Evolutionary conservation across 495 filamentous ascomycete genomes (phyloP).

Genomic region (Podospora conica): DNA sequence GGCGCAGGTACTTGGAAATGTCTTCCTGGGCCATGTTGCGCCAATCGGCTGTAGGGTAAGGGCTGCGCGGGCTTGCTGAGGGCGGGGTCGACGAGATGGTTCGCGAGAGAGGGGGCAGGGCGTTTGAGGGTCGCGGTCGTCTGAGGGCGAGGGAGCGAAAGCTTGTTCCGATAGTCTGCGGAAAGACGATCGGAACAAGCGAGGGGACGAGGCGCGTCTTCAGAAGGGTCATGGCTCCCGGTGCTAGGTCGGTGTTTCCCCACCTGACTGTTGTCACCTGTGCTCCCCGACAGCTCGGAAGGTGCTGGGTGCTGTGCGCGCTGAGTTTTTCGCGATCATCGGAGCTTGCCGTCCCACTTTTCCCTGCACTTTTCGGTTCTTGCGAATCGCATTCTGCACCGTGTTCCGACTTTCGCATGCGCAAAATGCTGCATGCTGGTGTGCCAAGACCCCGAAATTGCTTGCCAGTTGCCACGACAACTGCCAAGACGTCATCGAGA

Average conservation of each 20-base stretch:
- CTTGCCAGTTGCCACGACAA: not conserved
- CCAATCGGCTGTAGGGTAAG: conserved; percentile 2
- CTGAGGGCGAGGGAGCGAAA: not conserved
- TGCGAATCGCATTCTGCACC: not conserved
- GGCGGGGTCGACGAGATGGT: not conserved
- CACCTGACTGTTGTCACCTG: not conserved
- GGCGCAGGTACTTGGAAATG: conserved; percentile 37
- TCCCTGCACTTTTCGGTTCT: not conserved
- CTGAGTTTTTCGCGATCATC: not conserved
- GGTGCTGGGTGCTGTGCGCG: not conserved
- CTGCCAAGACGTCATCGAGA: not conserved
- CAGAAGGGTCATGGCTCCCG: not conserved
- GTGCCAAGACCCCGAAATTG: not conserved
- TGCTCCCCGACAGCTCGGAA: not conserved
- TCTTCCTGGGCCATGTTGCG: conserved; percentile 33
- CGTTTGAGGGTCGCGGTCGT: not conserved
- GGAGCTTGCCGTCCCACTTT: not conserved
- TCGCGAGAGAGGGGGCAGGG: not conserved
- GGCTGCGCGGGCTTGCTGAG: not conserved
- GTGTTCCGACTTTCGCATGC: not conserved
- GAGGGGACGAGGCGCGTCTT: not conserved
- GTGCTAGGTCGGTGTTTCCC: not conserved
- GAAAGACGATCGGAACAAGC: too few relatives aligned
- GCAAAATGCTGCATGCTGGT: not conserved
- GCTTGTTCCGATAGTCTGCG: not conserved